These are phyloP conservation scores for Exophiala viscosa DNA, from an alignment of 2,329 filamentous ascomycete genomes.

Conservation along the genomic window DNA sequence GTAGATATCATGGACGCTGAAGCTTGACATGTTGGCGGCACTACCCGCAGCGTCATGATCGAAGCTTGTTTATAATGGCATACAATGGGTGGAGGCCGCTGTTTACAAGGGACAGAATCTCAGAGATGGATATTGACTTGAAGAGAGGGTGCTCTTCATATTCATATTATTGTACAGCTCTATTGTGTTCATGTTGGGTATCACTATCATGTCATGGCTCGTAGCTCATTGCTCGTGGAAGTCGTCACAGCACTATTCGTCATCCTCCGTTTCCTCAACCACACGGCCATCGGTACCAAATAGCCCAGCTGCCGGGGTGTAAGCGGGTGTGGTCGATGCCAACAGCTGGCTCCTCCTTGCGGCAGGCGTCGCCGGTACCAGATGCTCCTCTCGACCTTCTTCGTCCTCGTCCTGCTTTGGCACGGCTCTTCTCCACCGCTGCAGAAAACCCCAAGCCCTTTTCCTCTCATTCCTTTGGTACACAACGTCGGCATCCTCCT, in stretches of 20 bases:
- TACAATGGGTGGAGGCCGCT: too few species aligned
- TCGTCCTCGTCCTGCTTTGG: neutral
- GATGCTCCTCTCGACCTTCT: conserved; percentile 4
- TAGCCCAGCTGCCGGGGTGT: conserved; percentile 16
- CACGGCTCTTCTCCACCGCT: conserved; percentile 15
- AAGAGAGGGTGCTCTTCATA: neutral
- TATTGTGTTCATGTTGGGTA: neutral
- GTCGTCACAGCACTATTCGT: neutral
- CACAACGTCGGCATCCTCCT: conserved; percentile 20
- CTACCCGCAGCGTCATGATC: too few species aligned
- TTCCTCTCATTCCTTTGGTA: conserved; percentile 21
- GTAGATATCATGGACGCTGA: too few species aligned
- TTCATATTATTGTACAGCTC: neutral
- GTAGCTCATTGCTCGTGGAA: conserved; percentile 5
- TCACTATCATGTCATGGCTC: conserved; percentile 8
- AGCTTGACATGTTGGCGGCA: too few species aligned
- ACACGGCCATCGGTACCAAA: conserved; percentile 6
- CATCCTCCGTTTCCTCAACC: conserved; percentile 3
- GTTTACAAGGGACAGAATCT: too few species aligned
- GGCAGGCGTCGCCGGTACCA: conserved; percentile 20
- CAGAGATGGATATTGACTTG: neutral
- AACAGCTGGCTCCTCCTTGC: conserved; percentile 20
- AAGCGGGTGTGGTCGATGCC: conserved; percentile 21
- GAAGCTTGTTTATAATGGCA: too few species aligned
- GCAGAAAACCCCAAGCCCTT: conserved; percentile 11